phyloP scores from a whole-genome alignment of 345 rosid genomes.

The Trapa incisa region DNA sequence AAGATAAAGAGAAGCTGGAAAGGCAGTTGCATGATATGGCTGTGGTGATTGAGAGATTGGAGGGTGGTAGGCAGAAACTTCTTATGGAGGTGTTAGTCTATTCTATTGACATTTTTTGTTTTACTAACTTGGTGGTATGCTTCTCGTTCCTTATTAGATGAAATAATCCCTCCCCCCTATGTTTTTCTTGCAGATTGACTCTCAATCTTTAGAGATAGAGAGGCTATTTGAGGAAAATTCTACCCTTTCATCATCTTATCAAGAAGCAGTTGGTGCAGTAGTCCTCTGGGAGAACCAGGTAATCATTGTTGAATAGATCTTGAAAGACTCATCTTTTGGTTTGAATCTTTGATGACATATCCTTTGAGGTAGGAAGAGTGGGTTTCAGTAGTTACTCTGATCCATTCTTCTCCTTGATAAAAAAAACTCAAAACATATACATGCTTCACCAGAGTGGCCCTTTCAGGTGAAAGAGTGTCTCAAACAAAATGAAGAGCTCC shows the following conservation, averaged over 20 bases:
- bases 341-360: not conserved
- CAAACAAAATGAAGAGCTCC: conserved; percentile 79
- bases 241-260: conserved; percentile 46
- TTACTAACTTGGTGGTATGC: conserved; percentile 2
- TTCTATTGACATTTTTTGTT: conserved; percentile 4
- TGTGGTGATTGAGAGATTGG: conserved; percentile 79
- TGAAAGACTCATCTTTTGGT: conserved; percentile 2
- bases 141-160: conserved; percentile 5
- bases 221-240: conserved; percentile 86
- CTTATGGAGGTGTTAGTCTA: conserved; percentile 54
- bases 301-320: conserved; percentile 2
- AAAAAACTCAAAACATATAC: not conserved
- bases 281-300: conserved; percentile 78
- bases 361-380: not conserved
- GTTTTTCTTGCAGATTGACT: conserved; percentile 57
- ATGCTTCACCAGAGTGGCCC: not conserved
- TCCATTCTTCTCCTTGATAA: not conserved
- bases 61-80: conserved; percentile 92
- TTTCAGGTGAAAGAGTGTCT: conserved; percentile 77
- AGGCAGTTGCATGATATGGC: conserved; percentile 94
- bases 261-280: conserved; percentile 52
- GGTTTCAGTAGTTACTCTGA: not conserved
- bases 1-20: conserved; percentile 76
- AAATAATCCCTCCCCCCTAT: not conserved
- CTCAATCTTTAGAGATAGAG: conserved; percentile 94